Evolutionary conservation across 768 basidiomycete genomes (phyloP), one percentile per base, ranked within the genome.

Genomic region (Mycena filopes): DNA sequence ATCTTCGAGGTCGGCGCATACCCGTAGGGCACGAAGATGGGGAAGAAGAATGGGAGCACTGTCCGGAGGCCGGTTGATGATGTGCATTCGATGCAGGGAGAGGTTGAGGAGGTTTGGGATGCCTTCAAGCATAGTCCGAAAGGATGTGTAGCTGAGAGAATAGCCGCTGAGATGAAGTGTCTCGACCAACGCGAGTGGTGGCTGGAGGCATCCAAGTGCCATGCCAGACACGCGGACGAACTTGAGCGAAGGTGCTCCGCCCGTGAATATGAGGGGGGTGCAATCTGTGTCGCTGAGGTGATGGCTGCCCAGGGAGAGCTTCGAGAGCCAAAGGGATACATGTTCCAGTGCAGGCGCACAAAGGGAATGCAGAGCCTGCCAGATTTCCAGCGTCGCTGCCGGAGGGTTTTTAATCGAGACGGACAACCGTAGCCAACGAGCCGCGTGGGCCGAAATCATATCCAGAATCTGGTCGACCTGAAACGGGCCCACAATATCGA

Each of bases 81-180:
- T 75, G 63, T 73, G 75, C 49, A 84, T 69, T 53, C 80, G 77
- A 46, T 76, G 78, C 25, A 84, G 71, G 7, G 84, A 84, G 12
- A 85, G 75, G 59, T 82, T 81, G 58, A 75, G 64, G 26, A 84
- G 76, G 18, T 62, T 73, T 7, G 80, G 79, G 12, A 81, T 62
- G n/a, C 75, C 59, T 13, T 71, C 69, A 18, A 84, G 68, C 48
- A 83, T 64, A 15, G 72, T 65, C 36, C 73, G 77, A 55, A 82
- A 79, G 54, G 81, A 80, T 16, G 72, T 66, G 45, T 77, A 73
- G 46, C 74, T 76, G 73, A 83, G 76, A 13, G 77, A 72, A 72
- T 77, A 79, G 6, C 82, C 82, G 46, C 82, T 82, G 23, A 85
- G 70, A 60, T 84, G 81, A n/a, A 85, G 75, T 16, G 80, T 83